phyloP scores from a whole-genome alignment of 306 rosid species.

The Lathyrus oleraceus region DNA sequence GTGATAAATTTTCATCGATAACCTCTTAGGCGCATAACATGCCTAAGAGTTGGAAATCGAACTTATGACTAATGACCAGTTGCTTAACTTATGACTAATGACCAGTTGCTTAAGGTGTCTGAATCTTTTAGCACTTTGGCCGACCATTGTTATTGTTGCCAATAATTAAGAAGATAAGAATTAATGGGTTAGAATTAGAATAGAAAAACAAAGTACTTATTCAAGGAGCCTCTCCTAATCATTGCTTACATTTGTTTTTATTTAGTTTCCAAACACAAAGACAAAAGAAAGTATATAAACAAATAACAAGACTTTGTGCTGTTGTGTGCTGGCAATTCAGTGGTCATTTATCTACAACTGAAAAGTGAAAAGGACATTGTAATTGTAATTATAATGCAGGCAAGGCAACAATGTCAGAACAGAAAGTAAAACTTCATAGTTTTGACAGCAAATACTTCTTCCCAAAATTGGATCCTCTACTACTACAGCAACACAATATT shows the following conservation, averaged over 20 bases:
- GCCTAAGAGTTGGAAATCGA: not conserved
- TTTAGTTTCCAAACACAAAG: constrained; percentile 31
- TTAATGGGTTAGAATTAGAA: constrained; percentile 7
- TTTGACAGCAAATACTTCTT: constrained; percentile 36
- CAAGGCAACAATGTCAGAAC: constrained; percentile 34
- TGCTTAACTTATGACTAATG: too few relatives aligned
- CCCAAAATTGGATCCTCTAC: not conserved
- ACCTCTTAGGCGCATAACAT: not conserved
- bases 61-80: not conserved
- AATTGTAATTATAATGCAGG: constrained; percentile 32
- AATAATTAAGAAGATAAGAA: constrained; percentile 14
- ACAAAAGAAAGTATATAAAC: constrained; percentile 32
- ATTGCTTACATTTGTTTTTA: constrained; percentile 19
- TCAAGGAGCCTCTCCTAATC: not conserved
- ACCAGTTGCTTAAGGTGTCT: not conserved
- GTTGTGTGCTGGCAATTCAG: constrained; percentile 38
- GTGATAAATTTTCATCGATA: not conserved
- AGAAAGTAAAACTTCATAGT: constrained; percentile 37
- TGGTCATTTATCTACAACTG: constrained; percentile 38
- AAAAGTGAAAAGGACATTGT: constrained; percentile 43
- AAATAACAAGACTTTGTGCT: constrained; percentile 34
- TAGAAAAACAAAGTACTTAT: not conserved
- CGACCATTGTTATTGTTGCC: not conserved
- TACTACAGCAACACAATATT: too few relatives aligned
- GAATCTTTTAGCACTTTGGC: too few relatives aligned